Percentiles rank a stretch among this genome's conserved stretches.
These are phyloP conservation scores for Aspergillus sp. DNA, from an alignment of 2,329 filamentous ascomycete genomes.

Conservation along the genomic window DNA sequence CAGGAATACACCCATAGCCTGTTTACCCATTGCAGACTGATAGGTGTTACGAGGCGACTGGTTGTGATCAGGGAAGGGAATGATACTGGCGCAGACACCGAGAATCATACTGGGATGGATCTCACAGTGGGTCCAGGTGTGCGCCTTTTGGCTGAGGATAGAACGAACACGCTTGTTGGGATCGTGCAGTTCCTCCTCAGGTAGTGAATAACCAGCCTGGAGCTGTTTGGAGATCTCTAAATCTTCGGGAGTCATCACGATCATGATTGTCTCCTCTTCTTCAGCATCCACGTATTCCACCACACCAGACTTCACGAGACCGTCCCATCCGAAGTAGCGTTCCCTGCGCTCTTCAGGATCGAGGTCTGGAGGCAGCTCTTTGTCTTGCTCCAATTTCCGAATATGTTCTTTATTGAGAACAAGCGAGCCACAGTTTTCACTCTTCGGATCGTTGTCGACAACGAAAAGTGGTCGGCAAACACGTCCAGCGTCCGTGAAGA, in stretches of 20 bases:
- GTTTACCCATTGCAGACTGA: slow-evolving; percentile 99
- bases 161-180: slow-evolving; percentile 86
- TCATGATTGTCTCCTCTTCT: slow-evolving; percentile 98
- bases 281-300: slow-evolving; percentile 97
- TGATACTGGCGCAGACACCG: slow-evolving; percentile 97
- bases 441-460: slow-evolving; percentile 78
- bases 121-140: slow-evolving; percentile 96
- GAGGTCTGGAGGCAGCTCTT: slow-evolving; percentile 60
- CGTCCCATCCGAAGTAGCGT: slow-evolving; percentile 80
- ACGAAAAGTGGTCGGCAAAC: slow-evolving; percentile 93
- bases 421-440: slow-evolving; percentile 71
- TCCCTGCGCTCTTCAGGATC: slow-evolving; percentile 57
- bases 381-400: slow-evolving; percentile 69
- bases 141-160: slow-evolving; percentile 78
- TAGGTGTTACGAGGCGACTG: slow-evolving; percentile 98
- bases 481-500: slow-evolving; percentile 94
- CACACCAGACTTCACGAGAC: slow-evolving; percentile 76
- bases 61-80: slow-evolving; percentile 99
- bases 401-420: slow-evolving; percentile 84
- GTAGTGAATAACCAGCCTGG: slow-evolving; percentile 62
- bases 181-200: slow-evolving; percentile 64
- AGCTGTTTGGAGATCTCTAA: slow-evolving; percentile 72
- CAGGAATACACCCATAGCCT: slow-evolving; percentile 98
- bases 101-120: slow-evolving; percentile 99
- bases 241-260: slow-evolving; percentile 97